Conservation (phyloP, 495 filamentous ascomycete genomes). For the Talaromyces stipitatus region DNA sequence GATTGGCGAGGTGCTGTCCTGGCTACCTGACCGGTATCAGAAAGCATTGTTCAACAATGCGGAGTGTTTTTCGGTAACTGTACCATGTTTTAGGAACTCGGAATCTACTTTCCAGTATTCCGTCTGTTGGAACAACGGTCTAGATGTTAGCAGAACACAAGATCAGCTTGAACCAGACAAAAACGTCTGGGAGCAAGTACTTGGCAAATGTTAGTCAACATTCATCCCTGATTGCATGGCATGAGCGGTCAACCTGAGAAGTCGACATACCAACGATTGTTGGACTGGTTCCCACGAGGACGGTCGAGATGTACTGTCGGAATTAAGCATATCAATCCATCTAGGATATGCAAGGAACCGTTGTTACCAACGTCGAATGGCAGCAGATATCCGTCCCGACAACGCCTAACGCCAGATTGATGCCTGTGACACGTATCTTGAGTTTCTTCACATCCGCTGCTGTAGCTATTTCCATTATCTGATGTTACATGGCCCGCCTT, state of each 20-base stretch:
- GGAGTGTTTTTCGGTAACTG: not conserved
- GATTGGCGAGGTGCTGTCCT: not conserved
- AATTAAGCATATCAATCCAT: not conserved
- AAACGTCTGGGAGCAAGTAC: no score
- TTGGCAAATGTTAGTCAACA: no score
- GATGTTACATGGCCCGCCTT: not conserved
- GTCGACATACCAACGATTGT: not conserved
- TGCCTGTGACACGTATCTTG: not conserved
- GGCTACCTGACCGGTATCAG: not conserved
- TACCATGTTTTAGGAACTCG: not conserved
- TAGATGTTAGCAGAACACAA: not conserved
- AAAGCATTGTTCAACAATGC: not conserved
- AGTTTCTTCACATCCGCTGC: not conserved
- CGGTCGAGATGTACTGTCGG: not conserved
- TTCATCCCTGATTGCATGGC: not conserved
- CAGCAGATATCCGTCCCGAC: not conserved
- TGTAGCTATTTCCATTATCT: not conserved
- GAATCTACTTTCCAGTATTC: not conserved
- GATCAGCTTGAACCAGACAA: no score
- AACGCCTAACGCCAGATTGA: not conserved
- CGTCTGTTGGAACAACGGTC: not conserved
- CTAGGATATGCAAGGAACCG: not conserved
- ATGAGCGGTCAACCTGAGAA: not conserved
- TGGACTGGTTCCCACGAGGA: not conserved
- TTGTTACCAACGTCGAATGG: not conserved